A percentile compares a stretch with the other conserved stretches of the same genome.
Evolutionary conservation across 306 rosid species (phyloP).

Genomic region (Cicer pinnatifidum): DNA sequence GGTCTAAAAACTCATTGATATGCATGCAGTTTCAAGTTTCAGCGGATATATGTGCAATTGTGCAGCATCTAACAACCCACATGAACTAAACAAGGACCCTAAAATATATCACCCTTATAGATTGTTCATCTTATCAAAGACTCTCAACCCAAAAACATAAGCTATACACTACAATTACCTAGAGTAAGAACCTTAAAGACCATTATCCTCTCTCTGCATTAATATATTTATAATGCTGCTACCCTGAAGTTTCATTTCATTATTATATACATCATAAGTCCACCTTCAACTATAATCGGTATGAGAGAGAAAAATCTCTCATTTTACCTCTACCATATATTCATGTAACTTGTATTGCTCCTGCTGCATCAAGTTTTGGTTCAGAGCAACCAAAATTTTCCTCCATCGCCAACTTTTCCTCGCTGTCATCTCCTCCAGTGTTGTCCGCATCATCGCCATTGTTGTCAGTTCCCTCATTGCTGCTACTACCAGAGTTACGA

Average conservation of each 20-base stretch:
- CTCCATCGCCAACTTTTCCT: slow-evolving; percentile 32
- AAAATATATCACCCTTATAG: slow-evolving; percentile 41
- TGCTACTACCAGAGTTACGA: slow-evolving; percentile 33
- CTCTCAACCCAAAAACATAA: slow-evolving; percentile 42
- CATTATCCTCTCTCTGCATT: slow-evolving; percentile 44
- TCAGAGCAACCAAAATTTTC: slow-evolving; percentile 47
- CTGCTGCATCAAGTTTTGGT: slow-evolving; percentile 51
- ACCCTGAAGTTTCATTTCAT: slow-evolving; percentile 41
- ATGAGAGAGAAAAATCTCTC: slow-evolving; percentile 38
- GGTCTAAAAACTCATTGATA: slow-evolving; percentile 26
- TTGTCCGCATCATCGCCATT: slow-evolving; percentile 12
- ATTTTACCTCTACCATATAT: slow-evolving; percentile 39
- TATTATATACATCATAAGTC: slow-evolving; percentile 56
- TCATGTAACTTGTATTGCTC: slow-evolving; percentile 43
- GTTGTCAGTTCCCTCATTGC: not conserved
- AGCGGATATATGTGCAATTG: slow-evolving; percentile 42
- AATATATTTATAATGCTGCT: slow-evolving; percentile 41
- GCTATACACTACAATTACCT: slow-evolving; percentile 56
- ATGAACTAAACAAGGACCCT: slow-evolving; percentile 37
- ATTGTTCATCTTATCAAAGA: slow-evolving; percentile 33
- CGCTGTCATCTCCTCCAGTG: slow-evolving; percentile 37
- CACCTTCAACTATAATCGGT: slow-evolving; percentile 49
- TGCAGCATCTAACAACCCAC: slow-evolving; percentile 46
- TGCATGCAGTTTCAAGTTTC: slow-evolving; percentile 38
- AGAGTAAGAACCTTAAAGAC: slow-evolving; percentile 35